Conservation (phyloP, 2,329 filamentous ascomycete genomes). For the Macrophomina pseudophaseolina region DNA sequence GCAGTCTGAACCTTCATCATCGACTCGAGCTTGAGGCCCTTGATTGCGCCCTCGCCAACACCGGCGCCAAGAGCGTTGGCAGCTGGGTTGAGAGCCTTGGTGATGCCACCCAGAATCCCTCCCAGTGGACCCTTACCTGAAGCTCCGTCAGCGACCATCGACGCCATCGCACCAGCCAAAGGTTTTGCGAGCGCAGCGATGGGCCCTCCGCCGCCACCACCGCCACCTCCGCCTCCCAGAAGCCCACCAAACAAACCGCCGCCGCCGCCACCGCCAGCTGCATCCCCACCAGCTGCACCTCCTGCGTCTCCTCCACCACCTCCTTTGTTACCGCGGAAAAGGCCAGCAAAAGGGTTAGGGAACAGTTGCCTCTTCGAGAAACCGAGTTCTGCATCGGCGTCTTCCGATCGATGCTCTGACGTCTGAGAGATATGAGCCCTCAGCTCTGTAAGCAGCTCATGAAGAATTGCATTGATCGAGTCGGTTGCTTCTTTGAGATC, state of each 20-base stretch:
- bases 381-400: not conserved
- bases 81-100: not conserved
- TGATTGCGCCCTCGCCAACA: slow-evolving; percentile 19
- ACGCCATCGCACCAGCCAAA: not conserved
- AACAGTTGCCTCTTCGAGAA: not conserved
- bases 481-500: slow-evolving; percentile 12
- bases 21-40: slow-evolving; percentile 1
- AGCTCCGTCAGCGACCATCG: slow-evolving; percentile 3
- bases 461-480: not conserved
- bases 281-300: not conserved
- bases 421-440: not conserved
- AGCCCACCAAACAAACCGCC: not conserved
- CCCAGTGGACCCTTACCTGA: not conserved
- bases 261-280: not conserved
- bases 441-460: not conserved
- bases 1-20: not conserved
- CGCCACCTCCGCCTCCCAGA: not conserved
- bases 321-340: not conserved
- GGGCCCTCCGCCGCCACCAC: not conserved
- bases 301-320: not conserved
- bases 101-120: slow-evolving; percentile 2
- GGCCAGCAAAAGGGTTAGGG: not conserved
- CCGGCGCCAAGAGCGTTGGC: slow-evolving; percentile 20
- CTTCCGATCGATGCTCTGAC: not conserved
- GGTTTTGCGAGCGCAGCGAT: slow-evolving; percentile 3